These are phyloP conservation scores for Tylopilus intermedius DNA, from an alignment of 768 basidiomycete genomes.

Conservation along the genomic window DNA sequence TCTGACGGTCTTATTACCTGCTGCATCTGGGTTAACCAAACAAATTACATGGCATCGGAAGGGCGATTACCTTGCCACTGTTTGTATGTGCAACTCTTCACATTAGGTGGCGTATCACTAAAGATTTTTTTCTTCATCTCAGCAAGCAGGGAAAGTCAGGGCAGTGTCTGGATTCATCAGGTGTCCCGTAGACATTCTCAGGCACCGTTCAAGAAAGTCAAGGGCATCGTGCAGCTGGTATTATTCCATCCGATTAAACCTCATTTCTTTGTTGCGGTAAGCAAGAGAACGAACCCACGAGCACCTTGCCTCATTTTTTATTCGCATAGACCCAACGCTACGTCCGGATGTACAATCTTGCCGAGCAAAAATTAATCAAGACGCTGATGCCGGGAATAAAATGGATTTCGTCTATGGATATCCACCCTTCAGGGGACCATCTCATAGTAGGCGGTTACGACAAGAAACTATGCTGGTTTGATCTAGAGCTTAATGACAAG, in stretches of 20 bases:
- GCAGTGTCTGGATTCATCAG: slow-evolving; percentile 94
- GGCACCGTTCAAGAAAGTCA: slow-evolving; percentile 94
- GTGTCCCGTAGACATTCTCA: slow-evolving; percentile 91
- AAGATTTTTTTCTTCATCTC: slow-evolving; percentile 9
- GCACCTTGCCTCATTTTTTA: slow-evolving; percentile 7
- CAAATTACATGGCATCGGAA: slow-evolving; percentile 90
- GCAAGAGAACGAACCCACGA: slow-evolving; percentile 29
- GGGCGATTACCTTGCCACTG: slow-evolving; percentile 93
- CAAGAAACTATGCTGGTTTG: slow-evolving; percentile 97
- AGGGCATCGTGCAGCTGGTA: slow-evolving; percentile 85
- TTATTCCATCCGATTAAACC: slow-evolving; percentile 93
- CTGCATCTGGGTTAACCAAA: slow-evolving; percentile 64
- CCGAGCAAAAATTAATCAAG: slow-evolving; percentile 89
- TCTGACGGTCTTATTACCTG: slow-evolving; percentile 57
- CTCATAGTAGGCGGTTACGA: slow-evolving; percentile 97
- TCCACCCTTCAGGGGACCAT: slow-evolving; percentile 95
- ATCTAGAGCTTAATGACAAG: slow-evolving; percentile 92
- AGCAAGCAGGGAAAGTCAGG: slow-evolving; percentile 68
- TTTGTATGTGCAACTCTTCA: slow-evolving; percentile 60
- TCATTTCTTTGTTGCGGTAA: slow-evolving; percentile 94
- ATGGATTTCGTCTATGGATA: slow-evolving; percentile 97
- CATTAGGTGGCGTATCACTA: slow-evolving; percentile 4
- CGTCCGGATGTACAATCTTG: slow-evolving; percentile 90
- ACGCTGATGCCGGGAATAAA: slow-evolving; percentile 92
- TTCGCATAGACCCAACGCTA: slow-evolving; percentile 84